Evolutionary conservation across 176 grass and related monocot species (phyloP), one percentile per base, ranked within the genome.

Genomic region (Carex cristatella): DNA sequence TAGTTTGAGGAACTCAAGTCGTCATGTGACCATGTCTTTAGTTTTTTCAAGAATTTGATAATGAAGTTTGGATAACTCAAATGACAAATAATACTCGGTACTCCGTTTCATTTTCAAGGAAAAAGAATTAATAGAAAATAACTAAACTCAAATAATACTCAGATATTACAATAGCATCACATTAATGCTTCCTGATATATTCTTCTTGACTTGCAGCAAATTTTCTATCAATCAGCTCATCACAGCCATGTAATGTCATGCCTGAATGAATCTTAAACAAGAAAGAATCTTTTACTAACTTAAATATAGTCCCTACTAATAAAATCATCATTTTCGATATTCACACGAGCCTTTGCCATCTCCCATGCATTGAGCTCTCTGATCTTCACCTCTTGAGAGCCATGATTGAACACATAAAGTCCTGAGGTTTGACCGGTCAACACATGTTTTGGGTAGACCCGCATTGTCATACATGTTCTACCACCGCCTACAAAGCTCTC

Each of bases 361-460:
- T 92, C 85, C 92, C 90, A 97, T 30, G 90, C 90, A 82, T 88
- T 86, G 0, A 97, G 87, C 59, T 86, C 75, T 65, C 74, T 74
- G 28, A 91, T 78, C 74, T 76, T 91, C 51, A 92, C 87, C 6
- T 61, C 37, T 9, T 49, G 63, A 1, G 87, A 84, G n/a, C 90
- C 90, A 79, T 89, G 85, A 58, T 92, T 95, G 88, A 95, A 95
- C 46, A 84, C 60, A 63, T 89, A 79, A 30, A 95, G 35, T 79
- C 88, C 81, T 7, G 31, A 87, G 51, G 13, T 81, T 67, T 55
- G 23, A 81, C 85, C 33, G 8, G 80, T 59, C 3, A 74, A 81
- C 10, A 88, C 82, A 58, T 87, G 83, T 56, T 92, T 86, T 2
- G 93, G 87, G 37, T 95, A 92, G 46, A 95, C 90, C 33, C 93